phyloP scores from a whole-genome alignment of 352 stramenopile genomes.

The Pythium aristosporum region DNA sequence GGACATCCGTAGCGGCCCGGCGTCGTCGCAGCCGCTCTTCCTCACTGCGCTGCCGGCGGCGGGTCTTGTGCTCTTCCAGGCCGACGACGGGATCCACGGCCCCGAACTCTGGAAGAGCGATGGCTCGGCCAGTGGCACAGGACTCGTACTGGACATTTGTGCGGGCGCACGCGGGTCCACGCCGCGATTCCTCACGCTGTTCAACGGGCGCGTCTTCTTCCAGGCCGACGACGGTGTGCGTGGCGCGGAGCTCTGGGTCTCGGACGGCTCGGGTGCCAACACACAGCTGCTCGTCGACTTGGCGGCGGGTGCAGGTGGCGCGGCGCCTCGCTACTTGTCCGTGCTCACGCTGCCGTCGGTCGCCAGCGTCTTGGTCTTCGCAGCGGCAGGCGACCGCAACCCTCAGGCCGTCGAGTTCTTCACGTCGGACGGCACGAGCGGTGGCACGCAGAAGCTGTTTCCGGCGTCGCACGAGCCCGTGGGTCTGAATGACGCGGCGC shows the following conservation, averaged over 20 bases:
- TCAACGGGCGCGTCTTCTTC: constrained; percentile 57
- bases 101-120: constrained; percentile 80
- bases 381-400: constrained; percentile 36
- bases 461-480: constrained; percentile 37
- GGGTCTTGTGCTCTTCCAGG: constrained; percentile 70
- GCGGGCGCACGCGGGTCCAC: constrained; percentile 38
- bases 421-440: constrained; percentile 53
- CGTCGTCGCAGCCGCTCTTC: constrained; percentile 52
- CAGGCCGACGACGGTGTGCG: constrained; percentile 76
- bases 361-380: constrained; percentile 30
- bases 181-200: constrained; percentile 57
- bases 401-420: constrained; percentile 63
- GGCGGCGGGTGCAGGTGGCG: constrained; percentile 41
- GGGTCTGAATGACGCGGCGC: constrained; percentile 30
- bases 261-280: constrained; percentile 46
- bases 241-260: constrained; percentile 80
- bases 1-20: constrained; percentile 51
- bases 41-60: constrained; percentile 33
- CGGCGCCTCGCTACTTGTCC: constrained; percentile 45
- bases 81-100: constrained; percentile 79
- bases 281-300: constrained; percentile 69
- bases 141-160: constrained; percentile 63
- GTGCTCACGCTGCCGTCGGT: constrained; percentile 24
- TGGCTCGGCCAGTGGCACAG: constrained; percentile 46
- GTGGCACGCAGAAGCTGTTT: constrained; percentile 53